These are phyloP conservation scores for Arxiozyma slooffiae DNA, from an alignment of 1,139 yeast species.

Conservation along the genomic window DNA sequence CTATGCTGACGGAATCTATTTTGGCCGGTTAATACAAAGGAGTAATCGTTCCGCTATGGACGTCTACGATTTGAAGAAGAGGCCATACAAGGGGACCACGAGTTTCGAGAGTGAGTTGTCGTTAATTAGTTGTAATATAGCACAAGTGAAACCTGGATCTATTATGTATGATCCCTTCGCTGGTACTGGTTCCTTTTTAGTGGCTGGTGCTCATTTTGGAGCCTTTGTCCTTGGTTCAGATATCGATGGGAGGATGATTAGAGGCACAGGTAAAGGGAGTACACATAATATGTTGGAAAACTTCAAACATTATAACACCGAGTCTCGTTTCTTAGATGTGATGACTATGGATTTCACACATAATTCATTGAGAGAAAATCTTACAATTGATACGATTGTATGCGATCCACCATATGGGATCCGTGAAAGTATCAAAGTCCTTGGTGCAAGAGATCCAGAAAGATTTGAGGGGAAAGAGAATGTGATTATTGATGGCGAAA, in stretches of 20 bases:
- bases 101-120: constrained; percentile 89
- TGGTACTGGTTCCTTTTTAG: constrained; percentile 91
- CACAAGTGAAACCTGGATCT: constrained; percentile 56
- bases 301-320: constrained; percentile 64
- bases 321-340: constrained; percentile 56
- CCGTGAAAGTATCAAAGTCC: constrained; percentile 85
- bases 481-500: constrained; percentile 62
- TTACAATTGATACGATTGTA: constrained; percentile 67
- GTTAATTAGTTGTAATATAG: constrained; percentile 75
- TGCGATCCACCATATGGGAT: constrained; percentile 99
- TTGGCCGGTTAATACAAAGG: constrained; percentile 62
- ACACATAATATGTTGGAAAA: constrained; percentile 47
- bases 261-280: constrained; percentile 46
- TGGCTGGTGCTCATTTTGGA: constrained; percentile 82
- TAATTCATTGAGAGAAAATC: constrained; percentile 57
- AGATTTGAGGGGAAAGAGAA: constrained; percentile 55
- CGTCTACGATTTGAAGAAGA: constrained; percentile 65
- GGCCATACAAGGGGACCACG: constrained; percentile 90
- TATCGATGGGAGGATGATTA: constrained; percentile 75
- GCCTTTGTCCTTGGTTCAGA: constrained; percentile 81
- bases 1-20: constrained; percentile 51
- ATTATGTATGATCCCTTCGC: constrained; percentile 88
- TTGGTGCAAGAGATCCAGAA: constrained; percentile 69
- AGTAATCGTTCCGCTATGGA: constrained; percentile 67
- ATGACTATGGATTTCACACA: constrained; percentile 93